Conservation (phyloP, 495 filamentous ascomycete genomes). For the Hypoxylon fuscum region DNA sequence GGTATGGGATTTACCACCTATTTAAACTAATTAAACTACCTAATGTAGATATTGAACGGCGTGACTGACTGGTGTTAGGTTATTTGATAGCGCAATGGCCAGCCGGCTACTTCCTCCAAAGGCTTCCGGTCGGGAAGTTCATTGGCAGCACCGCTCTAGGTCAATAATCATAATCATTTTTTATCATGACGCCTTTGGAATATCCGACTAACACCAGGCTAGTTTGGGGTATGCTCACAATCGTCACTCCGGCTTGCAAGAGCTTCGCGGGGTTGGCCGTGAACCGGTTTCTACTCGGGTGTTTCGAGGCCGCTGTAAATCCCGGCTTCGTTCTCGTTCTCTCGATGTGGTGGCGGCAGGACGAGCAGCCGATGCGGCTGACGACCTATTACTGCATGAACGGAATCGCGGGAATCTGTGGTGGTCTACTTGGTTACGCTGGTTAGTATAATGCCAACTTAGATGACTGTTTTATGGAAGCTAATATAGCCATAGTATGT, state of each 20-base stretch:
- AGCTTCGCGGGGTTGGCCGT: slow-evolving; percentile 60
- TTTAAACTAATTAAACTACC: neutral
- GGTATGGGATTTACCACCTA: slow-evolving; percentile 43
- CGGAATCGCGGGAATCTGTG: slow-evolving; percentile 64
- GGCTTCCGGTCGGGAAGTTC: slow-evolving; percentile 63
- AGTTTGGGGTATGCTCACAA: slow-evolving; percentile 54
- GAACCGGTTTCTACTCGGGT: slow-evolving; percentile 62
- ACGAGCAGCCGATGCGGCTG: slow-evolving; percentile 64
- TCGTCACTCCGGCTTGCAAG: slow-evolving; percentile 59
- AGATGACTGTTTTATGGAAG: neutral
- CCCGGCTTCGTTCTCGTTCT: slow-evolving; percentile 67
- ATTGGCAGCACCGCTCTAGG: slow-evolving; percentile 50
- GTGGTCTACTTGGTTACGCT: slow-evolving; percentile 62
- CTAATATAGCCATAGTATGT: slow-evolving; percentile 21
- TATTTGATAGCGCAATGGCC: slow-evolving; percentile 63
- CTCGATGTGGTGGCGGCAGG: slow-evolving; percentile 64
- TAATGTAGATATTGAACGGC: too few species aligned
- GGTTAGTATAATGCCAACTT: slow-evolving; percentile 37
- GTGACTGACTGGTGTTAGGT: slow-evolving; percentile 17
- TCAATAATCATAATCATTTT: neutral
- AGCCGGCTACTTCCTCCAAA: slow-evolving; percentile 61
- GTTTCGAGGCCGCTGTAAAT: slow-evolving; percentile 64
- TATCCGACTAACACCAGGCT: neutral
- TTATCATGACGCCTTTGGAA: neutral
- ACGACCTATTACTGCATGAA: slow-evolving; percentile 66